These are phyloP conservation scores for Aspergillus ochraceus DNA, from an alignment of 2,329 filamentous ascomycete genomes.

Conservation along the genomic window DNA sequence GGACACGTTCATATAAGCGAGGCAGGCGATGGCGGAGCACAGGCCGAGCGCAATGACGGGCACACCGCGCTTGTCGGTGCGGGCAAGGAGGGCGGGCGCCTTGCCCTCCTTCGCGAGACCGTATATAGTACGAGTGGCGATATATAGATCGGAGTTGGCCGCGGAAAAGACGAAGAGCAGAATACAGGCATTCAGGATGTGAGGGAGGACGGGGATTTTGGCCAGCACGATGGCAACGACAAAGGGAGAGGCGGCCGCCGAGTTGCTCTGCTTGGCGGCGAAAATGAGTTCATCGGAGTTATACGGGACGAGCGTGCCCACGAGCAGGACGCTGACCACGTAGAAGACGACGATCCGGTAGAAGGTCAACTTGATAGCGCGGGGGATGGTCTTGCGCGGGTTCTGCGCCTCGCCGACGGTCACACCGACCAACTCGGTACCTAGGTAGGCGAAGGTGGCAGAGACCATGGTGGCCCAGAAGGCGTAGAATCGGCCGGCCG, in stretches of 20 bases:
- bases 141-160: conserved; percentile 76
- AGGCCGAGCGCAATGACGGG: conserved; percentile 65
- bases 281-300: conserved; percentile 61
- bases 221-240: conserved; percentile 70
- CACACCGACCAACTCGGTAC: conserved; percentile 74
- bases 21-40: conserved; percentile 62
- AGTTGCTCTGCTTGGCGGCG: conserved; percentile 42
- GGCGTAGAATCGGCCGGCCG: conserved; percentile 57
- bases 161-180: conserved; percentile 75
- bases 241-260: conserved; percentile 69
- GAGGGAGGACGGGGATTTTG: conserved; percentile 61
- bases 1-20: conserved; percentile 68
- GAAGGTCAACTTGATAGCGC: conserved; percentile 77
- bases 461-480: conserved; percentile 73
- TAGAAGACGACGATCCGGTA: conserved; percentile 83
- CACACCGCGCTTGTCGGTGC: conserved; percentile 69
- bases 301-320: conserved; percentile 77
- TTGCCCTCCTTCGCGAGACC: conserved; percentile 71
- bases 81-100: conserved; percentile 70
- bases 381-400: conserved; percentile 72
- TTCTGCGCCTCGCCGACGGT: conserved; percentile 79
- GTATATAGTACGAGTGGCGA: conserved; percentile 70
- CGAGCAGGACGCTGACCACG: conserved; percentile 68
- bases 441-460: conserved; percentile 76
- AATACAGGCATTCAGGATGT: conserved; percentile 73